Base-by-base conservation (phyloP, 805 yeast genomes). In the Metschnikowia hibisci region DNA sequence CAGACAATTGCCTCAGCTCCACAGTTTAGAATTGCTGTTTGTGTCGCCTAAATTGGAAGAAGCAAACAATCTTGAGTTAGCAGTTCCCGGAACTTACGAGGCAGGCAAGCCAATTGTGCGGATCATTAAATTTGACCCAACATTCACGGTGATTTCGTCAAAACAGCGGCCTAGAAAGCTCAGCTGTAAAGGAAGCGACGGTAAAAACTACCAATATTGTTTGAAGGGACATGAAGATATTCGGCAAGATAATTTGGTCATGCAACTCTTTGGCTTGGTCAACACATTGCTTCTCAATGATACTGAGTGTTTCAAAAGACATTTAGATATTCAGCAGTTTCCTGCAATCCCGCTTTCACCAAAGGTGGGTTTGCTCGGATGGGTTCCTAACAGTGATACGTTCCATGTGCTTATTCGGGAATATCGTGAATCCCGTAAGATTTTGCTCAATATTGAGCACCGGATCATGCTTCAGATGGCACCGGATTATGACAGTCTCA, bases 351-450 rank as follows among this genome's bases (percentile, higher is more conserved):
- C 99, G 7, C 67, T 93, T 35, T 89, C 98, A 2, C 99, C 99
- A 18, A 89, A 87, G 56, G 87, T 96, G n/a, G 99, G 99, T 48
- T 64, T 93, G 39, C 66, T 93, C 34, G 96, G 97, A 1, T 93
- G 98, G 97, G 99, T 93, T 36, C 93, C 96, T 6, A 91, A 93
- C 61, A 84, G 96, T 56, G 99, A 95, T 58, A 93, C 99, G 0
- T 85, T 93, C 78, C 98, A 93, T 63, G 90, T 84, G 6, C 73
- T 93, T 50, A 91, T 93, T 42, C 78, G 89, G 47, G 98, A 91
- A 54, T 89, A 90, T 61, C 79, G 99, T 55, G 97, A 89, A 52
- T 84, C 91, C 6, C 77, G 96, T 45, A 90, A 88, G 69, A 87
- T 90, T 35, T 74, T 91, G 47, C 68, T 91, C 50, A 91, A 91